Conservation (phyloP, 495 filamentous ascomycete species). For the Evansstolkia leycettana region DNA sequence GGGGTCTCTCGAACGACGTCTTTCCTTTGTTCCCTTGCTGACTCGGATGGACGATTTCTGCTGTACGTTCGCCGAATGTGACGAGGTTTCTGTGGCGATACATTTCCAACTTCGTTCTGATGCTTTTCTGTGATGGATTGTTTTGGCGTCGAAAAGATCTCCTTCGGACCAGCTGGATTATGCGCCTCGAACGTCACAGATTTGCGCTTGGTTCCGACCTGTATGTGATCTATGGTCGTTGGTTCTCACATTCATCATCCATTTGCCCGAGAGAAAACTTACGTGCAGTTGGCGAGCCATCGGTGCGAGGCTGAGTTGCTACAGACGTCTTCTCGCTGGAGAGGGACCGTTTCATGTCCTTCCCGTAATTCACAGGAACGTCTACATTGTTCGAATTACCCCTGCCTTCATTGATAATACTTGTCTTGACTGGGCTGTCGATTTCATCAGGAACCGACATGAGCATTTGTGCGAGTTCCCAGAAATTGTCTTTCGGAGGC, state of each 20-base stretch:
- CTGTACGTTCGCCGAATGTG: conserved; percentile 12
- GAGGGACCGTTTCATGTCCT: too few species aligned
- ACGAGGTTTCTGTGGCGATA: neutral
- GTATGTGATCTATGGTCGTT: neutral
- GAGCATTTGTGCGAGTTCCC: conserved; percentile 20
- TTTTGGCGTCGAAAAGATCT: neutral
- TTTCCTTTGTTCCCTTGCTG: neutral
- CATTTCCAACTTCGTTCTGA: neutral
- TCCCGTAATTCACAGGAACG: too few species aligned
- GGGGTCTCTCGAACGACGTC: neutral
- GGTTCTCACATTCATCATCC: neutral
- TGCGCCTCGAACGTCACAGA: conserved; percentile 17
- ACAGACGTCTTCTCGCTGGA: neutral
- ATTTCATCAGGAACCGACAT: conserved; percentile 6
- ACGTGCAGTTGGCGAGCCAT: too few species aligned
- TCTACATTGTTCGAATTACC: too few species aligned
- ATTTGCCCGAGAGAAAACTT: too few species aligned
- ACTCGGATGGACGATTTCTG: conserved; percentile 2
- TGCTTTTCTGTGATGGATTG: neutral
- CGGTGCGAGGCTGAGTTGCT: neutral
- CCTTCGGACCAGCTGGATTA: neutral
- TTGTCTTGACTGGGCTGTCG: neutral
- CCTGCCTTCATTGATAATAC: too few species aligned
- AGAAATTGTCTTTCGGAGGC: conserved; percentile 11
- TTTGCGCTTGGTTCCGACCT: conserved; percentile 8